Evolutionary conservation across 2,329 filamentous ascomycete genomes (phyloP).

Genomic region (Cercospora sesami): DNA sequence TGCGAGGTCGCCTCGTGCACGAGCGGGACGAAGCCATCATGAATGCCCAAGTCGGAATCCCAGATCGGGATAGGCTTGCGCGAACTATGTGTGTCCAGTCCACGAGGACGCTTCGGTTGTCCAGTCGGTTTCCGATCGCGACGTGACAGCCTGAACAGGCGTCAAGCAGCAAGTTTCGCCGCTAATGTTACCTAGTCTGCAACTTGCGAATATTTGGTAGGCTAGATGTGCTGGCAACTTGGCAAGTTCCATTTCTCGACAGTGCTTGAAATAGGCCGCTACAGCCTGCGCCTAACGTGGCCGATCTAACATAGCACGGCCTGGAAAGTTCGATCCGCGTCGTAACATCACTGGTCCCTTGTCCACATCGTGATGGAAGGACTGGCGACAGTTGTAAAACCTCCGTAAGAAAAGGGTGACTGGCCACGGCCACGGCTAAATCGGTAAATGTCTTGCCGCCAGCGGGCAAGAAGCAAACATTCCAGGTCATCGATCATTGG

Average conservation of each 20-base stretch:
- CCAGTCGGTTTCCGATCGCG: background rate
- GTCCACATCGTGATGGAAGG: background rate
- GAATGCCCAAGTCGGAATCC: background rate
- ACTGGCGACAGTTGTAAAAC: background rate
- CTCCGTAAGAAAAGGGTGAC: background rate
- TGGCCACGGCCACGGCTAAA: constrained; percentile 1
- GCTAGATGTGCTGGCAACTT: background rate
- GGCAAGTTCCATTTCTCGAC: background rate
- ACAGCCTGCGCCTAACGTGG: background rate
- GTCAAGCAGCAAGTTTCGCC: background rate
- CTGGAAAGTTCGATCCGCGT: background rate
- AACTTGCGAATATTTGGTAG: background rate
- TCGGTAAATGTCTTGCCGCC: background rate
- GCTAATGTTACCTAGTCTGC: background rate
- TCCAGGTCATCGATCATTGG: background rate
- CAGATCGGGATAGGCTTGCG: background rate
- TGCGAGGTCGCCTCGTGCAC: background rate
- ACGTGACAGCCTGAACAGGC: background rate
- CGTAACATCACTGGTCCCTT: background rate
- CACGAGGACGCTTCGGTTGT: background rate
- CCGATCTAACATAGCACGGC: background rate
- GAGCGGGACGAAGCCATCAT: background rate
- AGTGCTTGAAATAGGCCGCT: background rate
- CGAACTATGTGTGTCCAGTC: background rate
- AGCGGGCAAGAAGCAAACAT: background rate